Conservation (phyloP, 805 yeast genomes). For the Saitoella complicata region DNA sequence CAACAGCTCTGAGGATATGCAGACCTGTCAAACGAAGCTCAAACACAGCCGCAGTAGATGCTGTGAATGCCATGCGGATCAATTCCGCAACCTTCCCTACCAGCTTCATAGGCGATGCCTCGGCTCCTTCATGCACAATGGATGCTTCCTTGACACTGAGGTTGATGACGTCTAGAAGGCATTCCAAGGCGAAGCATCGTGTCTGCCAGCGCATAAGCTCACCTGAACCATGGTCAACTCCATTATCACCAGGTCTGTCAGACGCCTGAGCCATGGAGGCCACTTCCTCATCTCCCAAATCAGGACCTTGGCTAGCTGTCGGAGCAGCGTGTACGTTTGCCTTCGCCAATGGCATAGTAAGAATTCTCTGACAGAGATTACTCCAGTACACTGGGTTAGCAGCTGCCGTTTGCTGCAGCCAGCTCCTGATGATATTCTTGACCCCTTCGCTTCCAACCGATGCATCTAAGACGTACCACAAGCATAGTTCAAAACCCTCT, state of each 20-base stretch:
- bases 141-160: no score
- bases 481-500: slow-evolving; percentile 31
- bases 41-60: slow-evolving; percentile 56
- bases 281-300: slow-evolving; percentile 32
- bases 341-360: slow-evolving; percentile 11
- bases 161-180: slow-evolving; percentile 19
- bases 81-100: slow-evolving; percentile 33
- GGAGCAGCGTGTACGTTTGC: neutral
- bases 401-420: slow-evolving; percentile 40
- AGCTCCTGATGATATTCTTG: slow-evolving; percentile 32
- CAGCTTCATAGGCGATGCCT: slow-evolving; percentile 11
- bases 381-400: slow-evolving; percentile 39
- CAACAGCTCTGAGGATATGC: slow-evolving; percentile 42
- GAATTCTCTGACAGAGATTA: slow-evolving; percentile 32
- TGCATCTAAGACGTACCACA: slow-evolving; percentile 45
- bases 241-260: slow-evolving; percentile 1
- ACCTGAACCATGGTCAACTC: slow-evolving; percentile 11
- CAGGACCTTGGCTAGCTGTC: slow-evolving; percentile 16
- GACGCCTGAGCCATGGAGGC: slow-evolving; percentile 25
- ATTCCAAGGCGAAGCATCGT: slow-evolving; percentile 23
- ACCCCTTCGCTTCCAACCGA: slow-evolving; percentile 30
- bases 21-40: slow-evolving; percentile 51
- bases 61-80: slow-evolving; percentile 61
- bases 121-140: slow-evolving; percentile 2
- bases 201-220: slow-evolving; percentile 31